Evolutionary conservation across 495 filamentous ascomycete species (phyloP).

Genomic region (Hypoxylon crocopeplum): DNA sequence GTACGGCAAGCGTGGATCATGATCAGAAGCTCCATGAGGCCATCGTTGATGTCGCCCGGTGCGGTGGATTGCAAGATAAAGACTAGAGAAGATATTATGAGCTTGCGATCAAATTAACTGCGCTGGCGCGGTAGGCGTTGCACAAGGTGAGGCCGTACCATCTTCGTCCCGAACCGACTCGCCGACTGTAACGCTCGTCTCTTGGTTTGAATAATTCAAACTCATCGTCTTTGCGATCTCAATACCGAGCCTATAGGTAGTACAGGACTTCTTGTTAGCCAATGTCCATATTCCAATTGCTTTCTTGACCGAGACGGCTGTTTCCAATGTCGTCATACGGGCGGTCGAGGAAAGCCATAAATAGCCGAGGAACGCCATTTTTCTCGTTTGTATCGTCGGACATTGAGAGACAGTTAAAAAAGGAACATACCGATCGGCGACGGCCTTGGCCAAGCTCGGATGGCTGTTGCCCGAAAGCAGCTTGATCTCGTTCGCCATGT

Average conservation of each 20-base stretch:
- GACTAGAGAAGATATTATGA: constrained; percentile 52
- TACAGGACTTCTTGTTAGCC: constrained; percentile 30
- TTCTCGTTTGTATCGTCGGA: neutral
- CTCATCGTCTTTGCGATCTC: constrained; percentile 93
- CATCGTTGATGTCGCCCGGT: constrained; percentile 97
- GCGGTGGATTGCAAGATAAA: constrained; percentile 96
- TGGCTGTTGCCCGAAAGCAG: constrained; percentile 95
- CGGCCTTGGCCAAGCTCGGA: constrained; percentile 84
- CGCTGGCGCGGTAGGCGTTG: neutral
- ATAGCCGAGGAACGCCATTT: neutral
- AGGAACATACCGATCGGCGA: constrained; percentile 81
- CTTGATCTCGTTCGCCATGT: constrained; percentile 88
- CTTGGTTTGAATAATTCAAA: constrained; percentile 96
- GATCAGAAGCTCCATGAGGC: constrained; percentile 97
- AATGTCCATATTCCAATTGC: constrained; percentile 7
- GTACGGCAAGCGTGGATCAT: constrained; percentile 99
- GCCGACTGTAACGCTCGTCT: constrained; percentile 95
- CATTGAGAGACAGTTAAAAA: neutral
- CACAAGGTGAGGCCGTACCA: constrained; percentile 57
- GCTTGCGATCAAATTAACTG: constrained; percentile 13
- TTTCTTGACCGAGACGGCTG: neutral
- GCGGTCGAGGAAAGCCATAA: neutral
- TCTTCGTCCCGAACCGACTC: constrained; percentile 97
- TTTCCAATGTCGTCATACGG: constrained; percentile 28
- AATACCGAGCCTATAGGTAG: constrained; percentile 76